Evolutionary conservation across 202 grass and related monocot genomes (phyloP).

Genomic region (Zoysia matrella): DNA sequence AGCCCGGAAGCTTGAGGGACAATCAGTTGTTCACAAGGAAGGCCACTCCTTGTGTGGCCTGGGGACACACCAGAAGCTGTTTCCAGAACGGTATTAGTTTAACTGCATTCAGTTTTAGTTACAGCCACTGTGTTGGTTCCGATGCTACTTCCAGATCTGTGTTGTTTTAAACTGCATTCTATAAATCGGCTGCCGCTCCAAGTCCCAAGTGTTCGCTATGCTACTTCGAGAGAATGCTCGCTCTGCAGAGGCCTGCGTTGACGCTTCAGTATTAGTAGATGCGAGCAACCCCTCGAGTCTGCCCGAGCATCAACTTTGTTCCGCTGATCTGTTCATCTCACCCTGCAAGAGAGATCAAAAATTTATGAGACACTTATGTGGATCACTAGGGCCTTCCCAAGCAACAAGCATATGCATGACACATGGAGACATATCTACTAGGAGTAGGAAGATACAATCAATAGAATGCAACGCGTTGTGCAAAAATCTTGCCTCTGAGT

Average conservation of each 20-base stretch:
- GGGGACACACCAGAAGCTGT: not conserved
- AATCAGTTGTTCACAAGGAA: not conserved
- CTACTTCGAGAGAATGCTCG: not conserved
- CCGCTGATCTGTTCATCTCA: not conserved
- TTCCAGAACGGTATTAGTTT: not conserved
- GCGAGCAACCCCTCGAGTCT: not conserved
- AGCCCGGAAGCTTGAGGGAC: not conserved
- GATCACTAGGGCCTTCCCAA: not conserved
- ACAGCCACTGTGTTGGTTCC: not conserved
- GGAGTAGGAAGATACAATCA: not conserved
- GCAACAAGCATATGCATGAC: not conserved
- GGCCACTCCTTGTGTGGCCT: not conserved
- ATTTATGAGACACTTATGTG: not conserved
- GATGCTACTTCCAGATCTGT: not conserved
- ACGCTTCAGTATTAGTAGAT: not conserved
- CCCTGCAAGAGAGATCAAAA: slow-evolving; percentile 26
- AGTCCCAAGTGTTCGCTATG: not conserved
- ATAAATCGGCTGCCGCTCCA: too few species aligned
- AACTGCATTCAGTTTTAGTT: not conserved
- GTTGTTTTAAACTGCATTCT: too few species aligned
- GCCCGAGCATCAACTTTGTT: not conserved
- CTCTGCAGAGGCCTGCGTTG: not conserved
- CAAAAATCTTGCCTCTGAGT: not conserved
- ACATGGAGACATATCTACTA: not conserved
- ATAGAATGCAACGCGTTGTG: not conserved